These are phyloP conservation scores for Clarireedia homoeocarpa DNA, from an alignment of 2,329 filamentous ascomycete species.

Conservation along the genomic window DNA sequence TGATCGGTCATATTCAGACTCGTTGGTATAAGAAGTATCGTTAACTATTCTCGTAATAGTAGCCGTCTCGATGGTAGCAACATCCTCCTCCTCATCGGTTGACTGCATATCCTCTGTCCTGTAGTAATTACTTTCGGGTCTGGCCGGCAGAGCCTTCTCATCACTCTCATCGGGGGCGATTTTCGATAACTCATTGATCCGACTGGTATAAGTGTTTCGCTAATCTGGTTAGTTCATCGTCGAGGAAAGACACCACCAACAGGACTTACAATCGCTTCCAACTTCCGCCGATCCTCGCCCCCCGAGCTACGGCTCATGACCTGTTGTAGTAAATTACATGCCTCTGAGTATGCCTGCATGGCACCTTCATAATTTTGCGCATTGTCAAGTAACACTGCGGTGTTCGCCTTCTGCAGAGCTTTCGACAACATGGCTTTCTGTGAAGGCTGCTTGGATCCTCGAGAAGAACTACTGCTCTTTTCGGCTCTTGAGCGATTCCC, in stretches of 20 bases:
- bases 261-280: conserved; percentile 80
- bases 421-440: conserved; percentile 97
- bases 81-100: conserved; percentile 36
- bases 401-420: conserved; percentile 90
- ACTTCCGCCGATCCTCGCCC: conserved; percentile 79
- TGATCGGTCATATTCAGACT: conserved; percentile 18
- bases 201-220: conserved; percentile 83
- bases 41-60: conserved; percentile 44
- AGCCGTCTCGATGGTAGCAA: conserved; percentile 43
- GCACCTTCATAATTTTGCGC: conserved; percentile 90
- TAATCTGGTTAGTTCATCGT: conserved; percentile 32
- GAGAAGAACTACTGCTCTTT: conserved; percentile 37
- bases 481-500: conserved; percentile 38
- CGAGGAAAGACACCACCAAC: neutral
- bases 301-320: conserved; percentile 79
- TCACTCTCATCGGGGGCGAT: conserved; percentile 51
- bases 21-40: conserved; percentile 25
- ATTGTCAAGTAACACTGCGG: conserved; percentile 91
- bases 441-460: conserved; percentile 45
- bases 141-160: conserved; percentile 69
- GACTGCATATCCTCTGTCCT: conserved; percentile 30
- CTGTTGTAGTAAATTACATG: conserved; percentile 78
- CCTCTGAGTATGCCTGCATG: conserved; percentile 82
- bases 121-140: conserved; percentile 56
- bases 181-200: conserved; percentile 78